phyloP scores from a whole-genome alignment of 176 grass and related monocot genomes.

The Raddia distichophylla region DNA sequence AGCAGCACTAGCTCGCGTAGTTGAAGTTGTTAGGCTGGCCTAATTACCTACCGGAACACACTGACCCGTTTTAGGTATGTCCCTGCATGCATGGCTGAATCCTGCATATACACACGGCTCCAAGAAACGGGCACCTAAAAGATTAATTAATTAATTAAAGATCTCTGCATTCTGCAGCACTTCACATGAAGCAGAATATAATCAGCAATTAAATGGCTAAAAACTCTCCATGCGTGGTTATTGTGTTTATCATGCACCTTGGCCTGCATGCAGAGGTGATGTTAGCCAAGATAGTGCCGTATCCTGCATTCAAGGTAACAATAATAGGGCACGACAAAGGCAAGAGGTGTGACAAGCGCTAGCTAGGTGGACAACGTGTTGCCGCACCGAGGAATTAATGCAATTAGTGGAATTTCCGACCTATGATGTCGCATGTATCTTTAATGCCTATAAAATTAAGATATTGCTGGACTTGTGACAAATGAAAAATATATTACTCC shows the following conservation, averaged over 20 bases:
- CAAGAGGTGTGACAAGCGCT: not conserved
- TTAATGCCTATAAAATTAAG: too few species aligned
- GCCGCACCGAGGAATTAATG: conserved; percentile 6
- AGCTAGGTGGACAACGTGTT: not conserved
- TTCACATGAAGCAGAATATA: too few species aligned
- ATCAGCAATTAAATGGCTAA: too few species aligned
- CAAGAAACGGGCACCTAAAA: conserved; percentile 28
- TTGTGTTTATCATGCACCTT: too few species aligned
- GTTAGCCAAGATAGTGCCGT: not conserved
- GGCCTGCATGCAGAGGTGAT: too few species aligned
- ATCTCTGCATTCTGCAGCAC: not conserved
- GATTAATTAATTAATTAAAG: not conserved
- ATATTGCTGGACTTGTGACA: too few species aligned
- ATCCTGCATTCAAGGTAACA: conserved; percentile 10
- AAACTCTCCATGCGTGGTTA: too few species aligned
- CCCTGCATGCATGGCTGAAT: not conserved
- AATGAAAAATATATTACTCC: too few species aligned
- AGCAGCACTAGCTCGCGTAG: not conserved
- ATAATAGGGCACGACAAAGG: conserved; percentile 3
- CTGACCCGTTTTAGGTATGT: conserved; percentile 30
- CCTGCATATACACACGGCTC: not conserved
- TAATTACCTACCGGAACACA: conserved; percentile 49
- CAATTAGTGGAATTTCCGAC: conserved; percentile 21
- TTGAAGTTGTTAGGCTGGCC: conserved; percentile 44
- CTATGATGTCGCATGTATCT: too few species aligned